Base-by-base conservation (phyloP, 2,329 filamentous ascomycete genomes). In the Zymoseptoria pseudotritici region DNA sequence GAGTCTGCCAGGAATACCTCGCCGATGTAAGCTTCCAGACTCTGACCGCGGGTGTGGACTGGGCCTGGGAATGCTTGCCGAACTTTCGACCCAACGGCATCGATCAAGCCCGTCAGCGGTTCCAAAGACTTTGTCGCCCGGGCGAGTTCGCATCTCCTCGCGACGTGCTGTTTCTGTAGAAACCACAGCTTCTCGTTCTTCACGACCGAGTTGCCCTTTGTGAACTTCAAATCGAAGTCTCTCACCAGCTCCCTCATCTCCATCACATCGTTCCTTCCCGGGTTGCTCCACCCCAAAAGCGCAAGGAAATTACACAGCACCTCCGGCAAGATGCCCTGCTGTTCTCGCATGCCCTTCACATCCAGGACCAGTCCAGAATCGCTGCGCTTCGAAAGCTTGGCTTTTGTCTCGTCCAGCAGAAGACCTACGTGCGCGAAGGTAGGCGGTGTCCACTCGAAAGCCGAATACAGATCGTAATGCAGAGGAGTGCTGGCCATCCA, bases 401-500 rank as follows among this genome's bases (percentile, higher is more conserved):
- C 77, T 24, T 78, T 76, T 9, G 75, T 70, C 57, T 78, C 72
- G 62, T 81, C 79, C 6, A 78, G 74, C 1, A 81, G 72, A 0
- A 81, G 66, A 2, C 78, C 77, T 0, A 81, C 79, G 62, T 81
- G 79, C 0, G 79, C 78, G 59, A 80, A 81, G 1, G 67, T 57
- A 0, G 79, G 79, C 2, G 78, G 78, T 17, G 70, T 66, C 79
- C 79, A 81, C 2, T 75, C 76, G 55, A 81, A 80, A 0, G 79
- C 79, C 8, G 73, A 65, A 67, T 81, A 81, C 65, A 81, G 73
- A 42, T 82, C 82, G 59, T 88, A 77, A 71, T 89, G 86, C 71
- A 88, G 89, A 0, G 92, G 91, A 0, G 94, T 97, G 0, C 92
- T 96, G 36, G 93, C 85, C 77, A 99, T 88, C 94, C 94, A 99